These are phyloP conservation scores for Lignosus rhinocerotis DNA, from an alignment of 1,284 basidiomycete genomes.

Conservation along the genomic window DNA sequence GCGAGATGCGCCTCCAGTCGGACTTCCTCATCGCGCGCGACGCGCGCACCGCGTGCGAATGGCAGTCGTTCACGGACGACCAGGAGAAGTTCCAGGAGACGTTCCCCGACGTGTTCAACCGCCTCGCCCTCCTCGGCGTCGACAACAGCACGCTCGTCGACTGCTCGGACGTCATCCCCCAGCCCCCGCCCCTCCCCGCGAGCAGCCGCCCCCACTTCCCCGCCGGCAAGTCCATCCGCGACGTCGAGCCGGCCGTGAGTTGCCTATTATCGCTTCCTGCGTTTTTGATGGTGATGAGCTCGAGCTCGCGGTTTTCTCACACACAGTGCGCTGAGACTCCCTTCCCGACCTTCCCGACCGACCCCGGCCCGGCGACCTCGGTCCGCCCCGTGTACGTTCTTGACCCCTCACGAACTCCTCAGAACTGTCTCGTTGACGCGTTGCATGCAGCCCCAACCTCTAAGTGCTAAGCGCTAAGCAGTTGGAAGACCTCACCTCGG, in stretches of 20 bases:
- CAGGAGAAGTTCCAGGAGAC: neutral
- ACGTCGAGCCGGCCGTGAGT: slow-evolving; percentile 34
- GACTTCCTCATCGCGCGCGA: neutral
- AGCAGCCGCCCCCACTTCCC: slow-evolving; percentile 33
- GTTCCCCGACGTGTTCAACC: neutral
- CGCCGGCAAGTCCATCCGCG: slow-evolving; percentile 30
- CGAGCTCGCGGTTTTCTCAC: no score
- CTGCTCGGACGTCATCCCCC: slow-evolving; percentile 26
- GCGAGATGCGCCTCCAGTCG: slow-evolving; percentile 34
- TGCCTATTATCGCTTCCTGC: no score
- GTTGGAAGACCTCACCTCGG: no score
- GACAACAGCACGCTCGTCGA: slow-evolving; percentile 21
- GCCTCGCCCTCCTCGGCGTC: slow-evolving; percentile 29
- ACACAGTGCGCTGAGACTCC: slow-evolving; percentile 4
- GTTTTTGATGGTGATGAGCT: no score
- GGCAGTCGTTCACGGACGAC: neutral
- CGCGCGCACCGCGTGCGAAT: neutral
- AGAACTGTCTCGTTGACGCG: no score
- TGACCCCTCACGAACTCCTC: no score
- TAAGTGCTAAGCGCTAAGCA: no score
- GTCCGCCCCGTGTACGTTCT: neutral
- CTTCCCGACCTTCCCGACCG: neutral
- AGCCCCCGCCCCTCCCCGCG: slow-evolving; percentile 30
- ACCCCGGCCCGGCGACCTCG: neutral
- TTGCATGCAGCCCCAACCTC: no score